Evolutionary conservation across 805 yeast genomes (phyloP).

Genomic region (Candida ipomoeae): DNA sequence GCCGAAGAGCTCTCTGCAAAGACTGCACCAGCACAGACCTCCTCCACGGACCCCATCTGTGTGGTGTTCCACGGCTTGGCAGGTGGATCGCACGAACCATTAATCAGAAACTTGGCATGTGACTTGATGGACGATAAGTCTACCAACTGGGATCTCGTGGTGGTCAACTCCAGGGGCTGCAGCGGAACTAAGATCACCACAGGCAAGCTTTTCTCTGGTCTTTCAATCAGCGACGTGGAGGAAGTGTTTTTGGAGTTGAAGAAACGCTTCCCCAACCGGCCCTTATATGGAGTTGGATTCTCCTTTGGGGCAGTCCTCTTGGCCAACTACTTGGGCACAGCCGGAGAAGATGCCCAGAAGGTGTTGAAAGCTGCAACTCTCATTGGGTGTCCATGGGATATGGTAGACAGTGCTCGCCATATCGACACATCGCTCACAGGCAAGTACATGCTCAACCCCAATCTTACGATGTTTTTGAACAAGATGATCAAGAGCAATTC

Average conservation of each 20-base stretch:
- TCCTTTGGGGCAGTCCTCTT: conserved; percentile 76
- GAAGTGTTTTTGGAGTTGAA: conserved; percentile 50
- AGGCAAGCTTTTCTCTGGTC: conserved; percentile 65
- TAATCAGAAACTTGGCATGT: conserved; percentile 57
- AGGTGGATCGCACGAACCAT: conserved; percentile 82
- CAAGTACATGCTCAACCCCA: conserved; percentile 30
- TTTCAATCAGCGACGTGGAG: conserved; percentile 67
- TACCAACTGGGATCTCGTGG: conserved; percentile 58
- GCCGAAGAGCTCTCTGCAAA: conserved; percentile 38
- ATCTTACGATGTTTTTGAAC: conserved; percentile 28
- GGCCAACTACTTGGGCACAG: conserved; percentile 68
- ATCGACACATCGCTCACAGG: conserved; percentile 39
- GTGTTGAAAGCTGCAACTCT: conserved; percentile 46
- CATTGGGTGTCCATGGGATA: conserved; percentile 74
- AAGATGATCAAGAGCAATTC: conserved; percentile 32
- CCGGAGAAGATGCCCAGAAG: conserved; percentile 32
- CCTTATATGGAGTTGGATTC: conserved; percentile 69
- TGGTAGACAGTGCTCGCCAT: conserved; percentile 44
- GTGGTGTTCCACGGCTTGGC: conserved; percentile 72
- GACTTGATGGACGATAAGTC: conserved; percentile 22
- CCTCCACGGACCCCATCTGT: conserved; percentile 52
- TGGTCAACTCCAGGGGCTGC: conserved; percentile 74
- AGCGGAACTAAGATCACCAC: conserved; percentile 64
- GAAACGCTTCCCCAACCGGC: conserved; percentile 50
- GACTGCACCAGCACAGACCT: conserved; percentile 13